Evolutionary conservation across 257 asterid genomes (phyloP), one percentile per base, ranked within the genome.

Genomic region (Eucommia ulmoides): DNA sequence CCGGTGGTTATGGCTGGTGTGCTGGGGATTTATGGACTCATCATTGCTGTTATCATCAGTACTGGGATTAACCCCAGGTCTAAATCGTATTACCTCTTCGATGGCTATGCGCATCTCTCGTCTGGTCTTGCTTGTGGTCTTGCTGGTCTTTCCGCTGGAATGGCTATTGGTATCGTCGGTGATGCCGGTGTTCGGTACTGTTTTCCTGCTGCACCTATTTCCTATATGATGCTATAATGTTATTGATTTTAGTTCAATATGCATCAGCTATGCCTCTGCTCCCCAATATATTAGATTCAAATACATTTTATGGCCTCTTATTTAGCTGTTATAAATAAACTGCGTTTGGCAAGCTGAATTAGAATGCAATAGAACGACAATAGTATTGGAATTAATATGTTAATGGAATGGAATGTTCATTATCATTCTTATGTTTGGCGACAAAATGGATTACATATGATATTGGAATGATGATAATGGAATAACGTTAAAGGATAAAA

Each of bases 1-100:
- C 63, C 63, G 1, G 63, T 58, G 19, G 63, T 58, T 33, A 58
- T 58, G 63, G 63, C 63, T 38, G 63, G 63, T 50, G 63, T 58
- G 21, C 44, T 58, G 24, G 63, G 63, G 49, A 58, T 58, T 18
- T 58, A 58, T 49, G 63, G 63, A 0, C 19, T 58, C 56, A 58
- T 58, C 23, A 58, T 58, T 58, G 63, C 63, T 24, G 63, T 58
- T 16, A 58, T 58, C 8, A 58, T 58, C 19, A 58, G 63, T 50
- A 58, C 63, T 51, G 63, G 63, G n/a, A 58, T 58, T 49, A 58
- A 58, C 33, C 63, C 63, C 20, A 58, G 50, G 25, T 38, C 63
- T 5, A 58, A 58, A 22, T 58, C 63, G 16, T 58, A 58, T 38
- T 58, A 58, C 24, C 51, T 58, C 21, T 58, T 58, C 22, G 63